Evolutionary conservation across 306 rosid species (phyloP).

Genomic region (Fragaria vesca): DNA sequence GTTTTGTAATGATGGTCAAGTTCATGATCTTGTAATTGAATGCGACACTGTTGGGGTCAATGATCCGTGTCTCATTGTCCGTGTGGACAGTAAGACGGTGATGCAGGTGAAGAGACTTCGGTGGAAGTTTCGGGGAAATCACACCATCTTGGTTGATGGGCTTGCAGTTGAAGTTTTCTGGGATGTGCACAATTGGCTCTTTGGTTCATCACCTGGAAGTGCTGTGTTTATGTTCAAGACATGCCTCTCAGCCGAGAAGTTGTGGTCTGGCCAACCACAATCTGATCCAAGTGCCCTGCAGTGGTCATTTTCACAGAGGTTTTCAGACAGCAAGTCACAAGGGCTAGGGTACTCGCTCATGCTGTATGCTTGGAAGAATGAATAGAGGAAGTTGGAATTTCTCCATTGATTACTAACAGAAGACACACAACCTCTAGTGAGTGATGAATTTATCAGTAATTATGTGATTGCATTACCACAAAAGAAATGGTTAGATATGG

Average conservation of each 20-base stretch:
- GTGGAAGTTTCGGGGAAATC: slow-evolving; percentile 95
- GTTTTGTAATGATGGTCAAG: slow-evolving; percentile 71
- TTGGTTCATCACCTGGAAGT: slow-evolving; percentile 58
- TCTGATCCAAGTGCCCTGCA: slow-evolving; percentile 62
- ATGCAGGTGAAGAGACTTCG: slow-evolving; percentile 80
- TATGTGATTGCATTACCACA: slow-evolving; percentile 41
- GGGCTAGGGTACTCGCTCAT: slow-evolving; percentile 71
- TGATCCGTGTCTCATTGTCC: slow-evolving; percentile 66
- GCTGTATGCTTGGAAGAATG: slow-evolving; percentile 89
- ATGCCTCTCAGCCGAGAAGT: slow-evolving; percentile 60
- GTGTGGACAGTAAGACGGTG: slow-evolving; percentile 77
- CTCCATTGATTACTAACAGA: slow-evolving; percentile 55
- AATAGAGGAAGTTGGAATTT: slow-evolving; percentile 46
- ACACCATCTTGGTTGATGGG: slow-evolving; percentile 82
- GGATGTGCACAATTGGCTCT: slow-evolving; percentile 98
- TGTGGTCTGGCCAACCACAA: slow-evolving; percentile 56
- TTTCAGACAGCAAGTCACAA: slow-evolving; percentile 66
- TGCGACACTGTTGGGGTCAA: slow-evolving; percentile 61
- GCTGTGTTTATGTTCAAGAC: slow-evolving; percentile 97
- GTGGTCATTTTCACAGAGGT: slow-evolving; percentile 86
- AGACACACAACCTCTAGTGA: slow-evolving; percentile 38
- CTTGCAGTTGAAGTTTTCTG: slow-evolving; percentile 82
- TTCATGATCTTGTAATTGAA: slow-evolving; percentile 85
- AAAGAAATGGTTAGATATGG: slow-evolving; percentile 38
- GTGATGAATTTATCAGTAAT: slow-evolving; percentile 47